Evolutionary conservation across 176 grass and related monocot genomes (phyloP).

Genomic region (Rhynchospora pubera): DNA sequence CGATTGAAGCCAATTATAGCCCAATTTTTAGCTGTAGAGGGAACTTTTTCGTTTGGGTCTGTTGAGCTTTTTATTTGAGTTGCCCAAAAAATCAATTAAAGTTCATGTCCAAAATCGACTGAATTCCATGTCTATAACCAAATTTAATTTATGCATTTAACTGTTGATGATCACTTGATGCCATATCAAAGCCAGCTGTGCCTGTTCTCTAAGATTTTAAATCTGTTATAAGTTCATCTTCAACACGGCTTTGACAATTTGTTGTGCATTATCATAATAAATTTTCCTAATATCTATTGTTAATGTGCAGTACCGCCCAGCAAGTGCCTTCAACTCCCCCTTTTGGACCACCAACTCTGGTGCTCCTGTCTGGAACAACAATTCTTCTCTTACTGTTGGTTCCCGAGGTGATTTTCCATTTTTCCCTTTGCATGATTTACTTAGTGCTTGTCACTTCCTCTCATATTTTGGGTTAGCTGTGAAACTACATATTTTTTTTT

Average conservation of each 20-base stretch:
- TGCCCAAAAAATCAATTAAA: background rate
- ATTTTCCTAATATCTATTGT: background rate
- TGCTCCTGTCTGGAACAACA: conserved; percentile 95
- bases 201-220: background rate
- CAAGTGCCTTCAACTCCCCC: conserved; percentile 57
- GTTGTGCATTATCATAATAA: background rate
- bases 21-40: background rate
- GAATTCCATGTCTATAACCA: background rate
- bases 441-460: background rate
- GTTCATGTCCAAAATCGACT: background rate
- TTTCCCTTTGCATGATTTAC: background rate
- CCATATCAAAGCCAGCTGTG: background rate
- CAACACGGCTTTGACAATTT: background rate
- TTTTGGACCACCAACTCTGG: conserved; percentile 95
- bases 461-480: background rate
- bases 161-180: background rate
- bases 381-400: conserved; percentile 78
- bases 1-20: background rate
- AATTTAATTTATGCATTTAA: background rate
- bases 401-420: conserved; percentile 45
- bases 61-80: background rate
- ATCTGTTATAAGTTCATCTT: background rate
- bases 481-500: background rate
- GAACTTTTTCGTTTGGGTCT: background rate
- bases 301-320: conserved; percentile 63